Base-by-base conservation (phyloP, 225 moss, liverwort and hornwort genomes). In the Rhytidiadelphus loreus region DNA sequence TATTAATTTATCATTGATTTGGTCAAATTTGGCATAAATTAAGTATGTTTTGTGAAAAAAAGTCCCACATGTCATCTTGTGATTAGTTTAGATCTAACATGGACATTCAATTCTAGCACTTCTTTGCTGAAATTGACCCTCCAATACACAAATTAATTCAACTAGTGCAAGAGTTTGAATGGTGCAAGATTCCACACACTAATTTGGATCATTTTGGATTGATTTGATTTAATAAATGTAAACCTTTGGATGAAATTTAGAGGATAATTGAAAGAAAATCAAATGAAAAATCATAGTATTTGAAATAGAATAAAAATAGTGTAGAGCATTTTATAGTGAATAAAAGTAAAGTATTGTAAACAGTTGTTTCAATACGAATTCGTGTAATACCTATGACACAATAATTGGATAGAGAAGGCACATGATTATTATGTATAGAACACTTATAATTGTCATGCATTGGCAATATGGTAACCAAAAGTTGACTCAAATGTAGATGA, bases 371-470 rank as follows among this genome's bases (percentile, higher is more conserved):
- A 24, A 0, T 13, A 6, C 16, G 0, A 77, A 25, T 77, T 77
- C 1, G 0, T 0, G 0, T 23, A 23, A 24, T 4, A 55, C 0
- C 4, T n/a, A 25, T 0, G 0, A 0, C 2, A 53, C 5, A 33
- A 0, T 8, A 52, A 22, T 52, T 52, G 5, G 5, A 50, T 75
- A 50, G 5, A 13, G 2, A 13, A 0, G 14, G 5, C 11, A 56
- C 26, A n/a, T 78, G 26, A 26, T 78, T 56, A 11, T 7, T n/a
- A 78, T 26, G 11, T n/a, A 26, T 17, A 57, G 7, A n/a, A n/a
- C 13, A 52, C 13, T 52, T 5, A 52, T 52, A 52, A 4, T 52
- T 52, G 52, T 52, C 16, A 52, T 14, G 14, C 52, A 52, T 52
- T 69, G 13, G 23, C 24, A 70, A 14, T 41, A 13, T 4, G 2